phyloP scores from a whole-genome alignment of 1,139 yeast genomes.

The Yamadazyma oceani region DNA sequence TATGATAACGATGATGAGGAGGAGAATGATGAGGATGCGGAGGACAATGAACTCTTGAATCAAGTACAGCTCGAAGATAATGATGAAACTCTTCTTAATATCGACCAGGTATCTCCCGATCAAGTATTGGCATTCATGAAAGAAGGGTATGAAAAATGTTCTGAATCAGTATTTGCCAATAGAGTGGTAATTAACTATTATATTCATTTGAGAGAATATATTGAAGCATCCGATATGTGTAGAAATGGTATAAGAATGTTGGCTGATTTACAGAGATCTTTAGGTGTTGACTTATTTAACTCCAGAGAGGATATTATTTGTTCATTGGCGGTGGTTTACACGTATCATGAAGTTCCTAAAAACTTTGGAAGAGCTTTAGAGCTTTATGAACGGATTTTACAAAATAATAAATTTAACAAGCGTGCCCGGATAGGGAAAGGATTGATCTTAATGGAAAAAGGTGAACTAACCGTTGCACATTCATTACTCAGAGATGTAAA shows the following conservation, averaged over 20 bases:
- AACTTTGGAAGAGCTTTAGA: constrained; percentile 74
- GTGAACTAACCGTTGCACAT: constrained; percentile 55
- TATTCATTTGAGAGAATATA: constrained; percentile 62
- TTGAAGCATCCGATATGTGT: constrained; percentile 59
- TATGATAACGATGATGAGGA: constrained; percentile 17
- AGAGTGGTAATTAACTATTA: constrained; percentile 65
- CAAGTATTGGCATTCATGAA: constrained; percentile 54
- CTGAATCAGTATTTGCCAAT: constrained; percentile 58
- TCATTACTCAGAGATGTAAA: constrained; percentile 52
- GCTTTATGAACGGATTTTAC: constrained; percentile 64
- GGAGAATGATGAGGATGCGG: constrained; percentile 15
- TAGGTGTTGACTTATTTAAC: constrained; percentile 48
- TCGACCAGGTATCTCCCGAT: constrained; percentile 38
- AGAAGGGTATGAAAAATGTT: constrained; percentile 50
- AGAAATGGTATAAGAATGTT: constrained; percentile 60
- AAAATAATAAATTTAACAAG: constrained; percentile 41
- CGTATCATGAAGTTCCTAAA: constrained; percentile 87
- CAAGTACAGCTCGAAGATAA: constrained; percentile 10
- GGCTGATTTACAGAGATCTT: constrained; percentile 46
- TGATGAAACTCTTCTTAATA: constrained; percentile 10
- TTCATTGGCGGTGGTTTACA: constrained; percentile 72
- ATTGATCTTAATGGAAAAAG: constrained; percentile 67
- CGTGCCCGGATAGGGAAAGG: constrained; percentile 83
- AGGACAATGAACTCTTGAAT: constrained; percentile 10
- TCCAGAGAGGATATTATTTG: constrained; percentile 63